Percentiles rank a stretch among this genome's conserved stretches.
phyloP scores from a whole-genome alignment of 1,284 basidiomycete species.

The Cryptococcus hybrid region DNA sequence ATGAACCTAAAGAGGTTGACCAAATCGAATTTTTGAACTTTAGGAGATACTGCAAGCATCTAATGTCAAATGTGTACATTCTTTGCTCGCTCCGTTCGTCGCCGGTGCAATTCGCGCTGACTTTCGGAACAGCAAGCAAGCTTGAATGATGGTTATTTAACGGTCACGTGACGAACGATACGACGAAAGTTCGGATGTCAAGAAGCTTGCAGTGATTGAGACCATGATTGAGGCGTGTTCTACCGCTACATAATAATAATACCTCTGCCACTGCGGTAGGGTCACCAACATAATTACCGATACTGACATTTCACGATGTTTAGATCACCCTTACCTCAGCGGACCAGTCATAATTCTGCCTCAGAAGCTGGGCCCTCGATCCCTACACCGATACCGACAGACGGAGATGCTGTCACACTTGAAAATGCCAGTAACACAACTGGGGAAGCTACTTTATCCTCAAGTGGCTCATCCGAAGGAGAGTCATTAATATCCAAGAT shows the following conservation, averaged over 20 bases:
- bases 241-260: not conserved
- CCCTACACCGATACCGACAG: not conserved
- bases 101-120: not conserved
- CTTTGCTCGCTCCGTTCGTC: not conserved
- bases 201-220: not conserved
- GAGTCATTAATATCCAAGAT: conserved; percentile 23
- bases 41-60: no score
- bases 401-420: not conserved
- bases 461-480: conserved; percentile 9
- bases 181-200: no score
- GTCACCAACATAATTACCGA: no score
- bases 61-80: no score
- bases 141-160: not conserved
- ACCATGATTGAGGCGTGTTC: not conserved
- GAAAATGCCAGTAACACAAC: not conserved
- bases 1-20: no score
- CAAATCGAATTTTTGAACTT: not conserved
- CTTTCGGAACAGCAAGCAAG: no score
- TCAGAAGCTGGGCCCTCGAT: conserved; percentile 19
- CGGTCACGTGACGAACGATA: not conserved
- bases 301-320: conserved; percentile 17
- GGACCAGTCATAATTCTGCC: not conserved
- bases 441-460: not conserved
- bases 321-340: conserved; percentile 1
- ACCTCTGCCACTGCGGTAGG: not conserved